Evolutionary conservation across 2,329 filamentous ascomycete genomes (phyloP), one percentile per base, ranked within the genome.

Genomic region (Aspergillus unguis): DNA sequence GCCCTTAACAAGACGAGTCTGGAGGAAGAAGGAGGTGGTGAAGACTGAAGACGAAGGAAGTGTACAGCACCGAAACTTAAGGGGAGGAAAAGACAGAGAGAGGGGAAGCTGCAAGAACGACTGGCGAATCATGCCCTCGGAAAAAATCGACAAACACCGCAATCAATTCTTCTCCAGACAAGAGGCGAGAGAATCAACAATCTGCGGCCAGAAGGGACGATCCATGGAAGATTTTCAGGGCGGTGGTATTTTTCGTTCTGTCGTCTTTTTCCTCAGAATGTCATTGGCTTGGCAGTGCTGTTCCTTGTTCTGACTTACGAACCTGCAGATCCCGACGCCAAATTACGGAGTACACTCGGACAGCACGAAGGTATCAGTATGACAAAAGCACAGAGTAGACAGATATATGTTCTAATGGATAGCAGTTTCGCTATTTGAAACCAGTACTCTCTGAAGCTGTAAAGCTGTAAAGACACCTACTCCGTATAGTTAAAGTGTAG

Each of bases 31-130:
- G 44, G 37, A 44, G 29, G 53, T 44, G 45, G 31, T 38, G 49
- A 56, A 37, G 45, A n/a, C 29, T 50, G 40, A 55, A 46, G 6
- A 23, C 9, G 37, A 56, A 52, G 36, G 55, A 50, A 35, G 38
- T 48, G 37, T 47, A 42, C 47, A 50, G 25, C 29, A 43, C 29
- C 32, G 40, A 40, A 43, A 36, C 40, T 50, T 50, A 50, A 44
- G 47, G 53, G 46, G 40, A 53, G 51, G 36, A 48, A 48, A 47
- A 33, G 44, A 42, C 37, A 35, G 36, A 55, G 51, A 10, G 32
- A 50, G 48, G 56, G 45, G 50, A 58, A 37, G 38, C 47, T 44
- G 50, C 52, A 17, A 53, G 54, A 44, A 54, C 45, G 40, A 43
- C 31, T 33, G 41, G 44, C 48, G 48, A 57, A 52, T 51, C 23